A percentile compares a stretch with the other conserved stretches of the same genome.
phyloP scores from a whole-genome alignment of 768 basidiomycete species.

The Amanita jacksonii region DNA sequence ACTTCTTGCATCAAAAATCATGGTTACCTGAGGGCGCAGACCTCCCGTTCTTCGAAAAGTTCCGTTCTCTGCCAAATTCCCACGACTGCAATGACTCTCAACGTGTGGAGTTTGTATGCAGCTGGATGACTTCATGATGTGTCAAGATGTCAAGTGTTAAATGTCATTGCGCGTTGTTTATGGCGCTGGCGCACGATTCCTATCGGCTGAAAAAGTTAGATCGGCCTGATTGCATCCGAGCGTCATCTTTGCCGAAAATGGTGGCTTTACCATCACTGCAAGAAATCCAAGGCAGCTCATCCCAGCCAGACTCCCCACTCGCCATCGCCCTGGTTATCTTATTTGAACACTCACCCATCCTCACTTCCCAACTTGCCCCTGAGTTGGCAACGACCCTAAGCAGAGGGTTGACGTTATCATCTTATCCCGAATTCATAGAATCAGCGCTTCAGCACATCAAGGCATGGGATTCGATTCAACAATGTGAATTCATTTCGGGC shows the following conservation, averaged over 20 bases:
- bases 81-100: too few relatives aligned
- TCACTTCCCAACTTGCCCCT: slow-evolving; percentile 44
- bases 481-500: slow-evolving; percentile 62
- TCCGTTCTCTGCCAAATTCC: neutral
- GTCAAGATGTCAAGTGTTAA: too few relatives aligned
- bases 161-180: too few relatives aligned
- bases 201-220: too few relatives aligned
- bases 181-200: too few relatives aligned
- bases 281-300: slow-evolving; percentile 21
- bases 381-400: slow-evolving; percentile 29
- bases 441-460: slow-evolving; percentile 36
- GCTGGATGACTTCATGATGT: too few relatives aligned
- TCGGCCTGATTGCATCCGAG: too few relatives aligned
- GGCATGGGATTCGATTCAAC: slow-evolving; percentile 41
- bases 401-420: slow-evolving; percentile 13
- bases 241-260: slow-evolving; percentile 20
- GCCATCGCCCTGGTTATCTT: slow-evolving; percentile 21
- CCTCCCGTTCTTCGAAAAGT: neutral
- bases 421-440: slow-evolving; percentile 52
- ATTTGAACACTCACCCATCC: slow-evolving; percentile 62
- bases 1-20: too few relatives aligned
- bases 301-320: slow-evolving; percentile 28
- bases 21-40: too few relatives aligned
- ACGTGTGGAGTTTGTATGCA: too few relatives aligned
- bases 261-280: slow-evolving; percentile 24